These are phyloP conservation scores for Mycena rosella DNA, from an alignment of 768 basidiomycete species.

Conservation along the genomic window DNA sequence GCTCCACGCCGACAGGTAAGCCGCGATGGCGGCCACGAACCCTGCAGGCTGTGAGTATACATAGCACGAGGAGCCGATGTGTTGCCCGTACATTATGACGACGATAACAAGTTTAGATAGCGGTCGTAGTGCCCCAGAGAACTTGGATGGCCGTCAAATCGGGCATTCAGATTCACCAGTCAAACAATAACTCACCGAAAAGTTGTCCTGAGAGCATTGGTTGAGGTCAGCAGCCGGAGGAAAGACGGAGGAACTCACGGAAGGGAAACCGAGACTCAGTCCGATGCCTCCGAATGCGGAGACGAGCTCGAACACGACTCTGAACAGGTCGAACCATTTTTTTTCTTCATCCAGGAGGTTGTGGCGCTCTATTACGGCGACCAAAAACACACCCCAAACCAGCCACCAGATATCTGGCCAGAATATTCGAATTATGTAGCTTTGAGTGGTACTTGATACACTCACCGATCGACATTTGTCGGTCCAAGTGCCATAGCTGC, in stretches of 20 bases:
- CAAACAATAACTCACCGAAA: slow-evolving; percentile 51
- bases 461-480: slow-evolving; percentile 70
- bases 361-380: slow-evolving; percentile 78
- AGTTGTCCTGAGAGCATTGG: slow-evolving; percentile 59
- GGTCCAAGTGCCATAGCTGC: slow-evolving; percentile 68
- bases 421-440: neutral
- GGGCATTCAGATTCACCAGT: neutral
- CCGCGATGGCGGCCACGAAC: slow-evolving; percentile 82
- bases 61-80: neutral
- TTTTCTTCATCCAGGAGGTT: slow-evolving; percentile 66
- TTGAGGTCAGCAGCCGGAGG: neutral
- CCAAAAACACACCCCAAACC: slow-evolving; percentile 75
- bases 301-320: slow-evolving; percentile 72
- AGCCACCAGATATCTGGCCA: slow-evolving; percentile 84
- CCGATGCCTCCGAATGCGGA: slow-evolving; percentile 81
- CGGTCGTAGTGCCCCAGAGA: slow-evolving; percentile 71
- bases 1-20: slow-evolving; percentile 75
- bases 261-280: slow-evolving; percentile 71
- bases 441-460: slow-evolving; percentile 27
- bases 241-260: slow-evolving; percentile 45
- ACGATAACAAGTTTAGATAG: slow-evolving; percentile 81
- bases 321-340: slow-evolving; percentile 74
- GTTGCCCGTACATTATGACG: slow-evolving; percentile 73
- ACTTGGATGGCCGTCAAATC: slow-evolving; percentile 33
- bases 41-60: slow-evolving; percentile 43